Percentiles rank a stretch among this genome's conserved stretches.
These are phyloP conservation scores for Pseudoturritis turrita DNA, from an alignment of 345 rosid genomes.

Conservation along the genomic window DNA sequence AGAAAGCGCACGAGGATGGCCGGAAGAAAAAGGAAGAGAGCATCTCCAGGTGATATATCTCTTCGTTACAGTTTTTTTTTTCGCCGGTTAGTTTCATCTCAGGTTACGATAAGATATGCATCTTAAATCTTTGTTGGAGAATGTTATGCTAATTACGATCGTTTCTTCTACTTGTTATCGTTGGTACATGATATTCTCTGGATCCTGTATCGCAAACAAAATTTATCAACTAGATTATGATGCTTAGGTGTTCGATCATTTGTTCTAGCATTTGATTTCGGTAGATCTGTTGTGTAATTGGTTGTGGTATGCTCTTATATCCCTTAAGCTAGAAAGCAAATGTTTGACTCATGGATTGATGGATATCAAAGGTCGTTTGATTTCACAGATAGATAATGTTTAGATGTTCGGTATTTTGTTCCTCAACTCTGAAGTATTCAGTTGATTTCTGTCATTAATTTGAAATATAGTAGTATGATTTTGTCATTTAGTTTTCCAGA, in stretches of 20 bases:
- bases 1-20: conserved; percentile 72
- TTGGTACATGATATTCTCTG: neutral
- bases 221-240: conserved; percentile 1
- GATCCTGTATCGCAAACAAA: neutral
- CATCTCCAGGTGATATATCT: conserved; percentile 55
- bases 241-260: conserved; percentile 6
- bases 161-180: neutral
- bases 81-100: neutral
- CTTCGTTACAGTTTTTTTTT: neutral
- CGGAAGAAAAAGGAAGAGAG: conserved; percentile 85
- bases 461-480: neutral
- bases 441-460: neutral
- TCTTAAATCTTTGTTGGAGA: neutral
- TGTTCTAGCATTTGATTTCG: conserved; percentile 2
- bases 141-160: neutral
- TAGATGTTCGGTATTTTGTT: neutral
- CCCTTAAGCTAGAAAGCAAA: neutral
- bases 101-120: neutral
- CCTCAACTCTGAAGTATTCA: neutral
- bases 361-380: neutral
- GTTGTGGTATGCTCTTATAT: neutral
- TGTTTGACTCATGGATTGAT: conserved; percentile 6
- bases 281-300: neutral
- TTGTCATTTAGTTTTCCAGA: neutral
- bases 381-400: neutral